phyloP scores from a whole-genome alignment of 306 rosid genomes.

The Hippophae tibetana region DNA sequence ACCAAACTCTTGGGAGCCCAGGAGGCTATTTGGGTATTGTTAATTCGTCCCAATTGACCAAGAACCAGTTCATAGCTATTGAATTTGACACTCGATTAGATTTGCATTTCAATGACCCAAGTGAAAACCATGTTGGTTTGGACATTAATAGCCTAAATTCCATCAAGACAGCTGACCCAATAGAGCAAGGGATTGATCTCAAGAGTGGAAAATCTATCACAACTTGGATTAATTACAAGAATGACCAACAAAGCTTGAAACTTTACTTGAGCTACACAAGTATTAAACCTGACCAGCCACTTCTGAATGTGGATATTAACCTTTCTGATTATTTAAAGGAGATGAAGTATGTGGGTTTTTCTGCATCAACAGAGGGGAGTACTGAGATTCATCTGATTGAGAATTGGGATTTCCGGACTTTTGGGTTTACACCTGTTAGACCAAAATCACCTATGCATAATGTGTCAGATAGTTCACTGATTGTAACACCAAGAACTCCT shows the following conservation, averaged over 20 bases:
- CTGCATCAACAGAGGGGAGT: slow-evolving; percentile 60
- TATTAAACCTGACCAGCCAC: slow-evolving; percentile 37
- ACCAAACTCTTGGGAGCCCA: slow-evolving; percentile 33
- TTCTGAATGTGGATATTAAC: slow-evolving; percentile 32
- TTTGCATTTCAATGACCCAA: slow-evolving; percentile 34
- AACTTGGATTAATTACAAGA: slow-evolving; percentile 70
- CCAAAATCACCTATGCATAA: slow-evolving; percentile 31
- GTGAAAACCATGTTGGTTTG: slow-evolving; percentile 55
- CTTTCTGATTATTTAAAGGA: slow-evolving; percentile 37
- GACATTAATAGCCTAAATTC: slow-evolving; percentile 40
- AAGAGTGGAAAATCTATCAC: slow-evolving; percentile 48
- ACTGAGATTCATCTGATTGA: slow-evolving; percentile 53
- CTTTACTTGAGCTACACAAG: slow-evolving; percentile 47
- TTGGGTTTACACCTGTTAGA: slow-evolving; percentile 30
- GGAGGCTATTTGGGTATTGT: slow-evolving; percentile 37
- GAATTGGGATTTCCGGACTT: slow-evolving; percentile 56
- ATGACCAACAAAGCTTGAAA: slow-evolving; percentile 20
- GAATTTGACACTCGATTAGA: slow-evolving; percentile 57
- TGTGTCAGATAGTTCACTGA: slow-evolving; percentile 40
- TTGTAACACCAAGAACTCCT: slow-evolving; percentile 22
- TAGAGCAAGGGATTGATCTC: slow-evolving; percentile 39
- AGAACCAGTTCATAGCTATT: slow-evolving; percentile 37
- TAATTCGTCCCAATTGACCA: slow-evolving; percentile 30
- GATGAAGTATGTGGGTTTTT: slow-evolving; percentile 47
- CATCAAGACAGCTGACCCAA: slow-evolving; percentile 36